phyloP scores from a whole-genome alignment of 2,329 filamentous ascomycete genomes.

The Cladosporium sp. region DNA sequence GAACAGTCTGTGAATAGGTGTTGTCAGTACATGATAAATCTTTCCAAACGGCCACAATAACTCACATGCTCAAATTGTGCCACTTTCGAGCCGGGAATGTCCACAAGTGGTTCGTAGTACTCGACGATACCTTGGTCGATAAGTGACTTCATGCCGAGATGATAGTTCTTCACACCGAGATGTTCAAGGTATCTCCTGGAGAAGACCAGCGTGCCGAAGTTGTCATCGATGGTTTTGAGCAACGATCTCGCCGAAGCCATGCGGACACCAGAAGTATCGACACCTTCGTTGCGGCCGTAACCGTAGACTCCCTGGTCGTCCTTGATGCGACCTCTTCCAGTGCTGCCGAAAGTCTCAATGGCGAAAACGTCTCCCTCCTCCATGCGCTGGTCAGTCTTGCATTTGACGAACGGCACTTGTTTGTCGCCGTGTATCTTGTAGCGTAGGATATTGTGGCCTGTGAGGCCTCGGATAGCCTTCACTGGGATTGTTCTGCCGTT shows the following conservation, averaged over 20 bases:
- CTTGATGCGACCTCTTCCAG: conserved; percentile 81
- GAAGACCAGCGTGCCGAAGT: conserved; percentile 90
- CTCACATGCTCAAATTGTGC: conserved; percentile 93
- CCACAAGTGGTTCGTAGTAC: conserved; percentile 83
- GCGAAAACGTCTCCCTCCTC: conserved; percentile 95
- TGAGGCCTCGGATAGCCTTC: conserved; percentile 84
- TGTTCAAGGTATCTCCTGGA: conserved; percentile 89
- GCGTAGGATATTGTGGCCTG: conserved; percentile 85
- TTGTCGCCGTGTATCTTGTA: conserved; percentile 92
- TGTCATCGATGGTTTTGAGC: conserved; percentile 89
- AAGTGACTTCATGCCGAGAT: conserved; percentile 84
- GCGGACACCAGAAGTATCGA: conserved; percentile 69
- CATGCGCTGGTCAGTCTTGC: conserved; percentile 88
- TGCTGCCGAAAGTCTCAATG: conserved; percentile 94
- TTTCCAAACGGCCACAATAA: too few species aligned
- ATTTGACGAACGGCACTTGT: conserved; percentile 91
- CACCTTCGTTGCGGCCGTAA: conserved; percentile 75
- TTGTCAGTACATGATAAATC: too few species aligned
- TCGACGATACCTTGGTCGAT: conserved; percentile 83
- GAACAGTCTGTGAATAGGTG: conserved; percentile 44
- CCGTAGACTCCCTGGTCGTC: conserved; percentile 90
- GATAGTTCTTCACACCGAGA: conserved; percentile 91
- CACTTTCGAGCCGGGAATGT: conserved; percentile 92
- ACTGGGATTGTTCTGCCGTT: conserved; percentile 76
- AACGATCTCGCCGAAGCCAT: conserved; percentile 82